These are phyloP conservation scores for Phytophthora multivora DNA, from an alignment of 352 stramenopile species.

Conservation along the genomic window DNA sequence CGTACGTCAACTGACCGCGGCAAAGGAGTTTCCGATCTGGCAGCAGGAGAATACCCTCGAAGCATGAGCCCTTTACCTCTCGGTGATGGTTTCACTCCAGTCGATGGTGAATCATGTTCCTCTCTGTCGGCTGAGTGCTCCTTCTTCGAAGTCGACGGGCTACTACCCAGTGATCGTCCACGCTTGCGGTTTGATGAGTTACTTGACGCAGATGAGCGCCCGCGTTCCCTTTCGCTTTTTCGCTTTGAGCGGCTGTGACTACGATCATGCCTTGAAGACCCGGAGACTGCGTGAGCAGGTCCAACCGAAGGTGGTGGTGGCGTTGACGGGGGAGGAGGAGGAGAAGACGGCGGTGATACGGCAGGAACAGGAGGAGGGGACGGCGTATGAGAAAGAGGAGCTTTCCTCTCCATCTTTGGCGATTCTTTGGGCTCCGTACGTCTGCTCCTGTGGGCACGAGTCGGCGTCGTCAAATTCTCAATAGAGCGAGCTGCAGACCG, in stretches of 20 bases:
- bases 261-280: slow-evolving; percentile 16
- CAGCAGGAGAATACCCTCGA: slow-evolving; percentile 36
- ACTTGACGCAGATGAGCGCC: slow-evolving; percentile 15
- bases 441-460: slow-evolving; percentile 22
- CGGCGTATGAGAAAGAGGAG: slow-evolving; percentile 10
- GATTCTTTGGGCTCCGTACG: slow-evolving; percentile 11
- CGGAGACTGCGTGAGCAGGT: slow-evolving; percentile 5
- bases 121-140: slow-evolving; percentile 9
- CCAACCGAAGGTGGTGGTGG: slow-evolving; percentile 25
- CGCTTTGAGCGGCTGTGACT: slow-evolving; percentile 6
- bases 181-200: slow-evolving; percentile 31
- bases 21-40: slow-evolving; percentile 12
- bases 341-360: slow-evolving; percentile 25
- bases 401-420: slow-evolving; percentile 27
- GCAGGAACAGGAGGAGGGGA: slow-evolving; percentile 20
- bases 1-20: slow-evolving; percentile 40
- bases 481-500: slow-evolving; percentile 22
- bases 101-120: slow-evolving; percentile 4
- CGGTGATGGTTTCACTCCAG: slow-evolving; percentile 27
- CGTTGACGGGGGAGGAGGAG: slow-evolving; percentile 30
- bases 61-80: slow-evolving; percentile 45
- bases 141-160: slow-evolving; percentile 18
- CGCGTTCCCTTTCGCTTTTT: slow-evolving; percentile 18
- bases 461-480: slow-evolving; percentile 13
- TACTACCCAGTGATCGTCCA: slow-evolving; percentile 22